Percentiles rank a stretch among this genome's conserved stretches.
Conservation (phyloP, 75 land plant species). For the Azolla pinnata region DNA sequence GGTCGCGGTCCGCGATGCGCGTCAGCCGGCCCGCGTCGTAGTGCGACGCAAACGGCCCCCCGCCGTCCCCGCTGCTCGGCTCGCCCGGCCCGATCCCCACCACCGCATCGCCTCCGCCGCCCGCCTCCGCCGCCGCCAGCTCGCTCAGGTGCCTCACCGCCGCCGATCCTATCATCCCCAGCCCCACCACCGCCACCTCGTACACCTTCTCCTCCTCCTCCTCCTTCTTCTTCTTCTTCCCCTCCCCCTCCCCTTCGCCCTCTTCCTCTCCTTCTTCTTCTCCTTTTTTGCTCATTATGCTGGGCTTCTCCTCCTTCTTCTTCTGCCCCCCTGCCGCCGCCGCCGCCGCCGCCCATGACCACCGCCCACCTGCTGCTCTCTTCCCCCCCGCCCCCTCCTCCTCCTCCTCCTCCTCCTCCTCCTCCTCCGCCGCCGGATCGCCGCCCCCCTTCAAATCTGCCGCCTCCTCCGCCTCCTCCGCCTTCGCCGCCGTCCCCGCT, state of each 20-base stretch:
- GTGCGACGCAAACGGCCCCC: too few species aligned
- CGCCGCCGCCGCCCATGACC: neutral
- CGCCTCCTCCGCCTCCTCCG: too few species aligned
- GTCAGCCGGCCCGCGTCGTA: too few species aligned
- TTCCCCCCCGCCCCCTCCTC: neutral
- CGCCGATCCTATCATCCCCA: neutral
- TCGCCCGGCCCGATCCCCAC: too few species aligned
- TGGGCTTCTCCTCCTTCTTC: neutral
- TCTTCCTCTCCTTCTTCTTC: neutral
- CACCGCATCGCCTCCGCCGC: neutral
- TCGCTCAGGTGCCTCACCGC: too few species aligned
- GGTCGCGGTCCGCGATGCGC: too few species aligned
- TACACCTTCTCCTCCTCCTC: conserved; percentile 5
- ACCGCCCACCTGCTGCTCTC: neutral
- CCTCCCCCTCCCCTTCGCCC: conserved; percentile 12
- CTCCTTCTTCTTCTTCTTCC: conserved; percentile 4
- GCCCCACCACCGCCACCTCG: conserved; percentile 4
- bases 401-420: neutral
- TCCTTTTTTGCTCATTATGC: neutral
- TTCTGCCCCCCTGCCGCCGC: neutral
- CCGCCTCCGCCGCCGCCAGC: neutral
- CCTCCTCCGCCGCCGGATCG: neutral
- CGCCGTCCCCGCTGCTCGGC: too few species aligned
- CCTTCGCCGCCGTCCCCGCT: too few species aligned
- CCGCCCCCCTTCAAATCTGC: too few species aligned